Conservation (phyloP, 129 eudicot genomes). For the Sambucus nigra region DNA sequence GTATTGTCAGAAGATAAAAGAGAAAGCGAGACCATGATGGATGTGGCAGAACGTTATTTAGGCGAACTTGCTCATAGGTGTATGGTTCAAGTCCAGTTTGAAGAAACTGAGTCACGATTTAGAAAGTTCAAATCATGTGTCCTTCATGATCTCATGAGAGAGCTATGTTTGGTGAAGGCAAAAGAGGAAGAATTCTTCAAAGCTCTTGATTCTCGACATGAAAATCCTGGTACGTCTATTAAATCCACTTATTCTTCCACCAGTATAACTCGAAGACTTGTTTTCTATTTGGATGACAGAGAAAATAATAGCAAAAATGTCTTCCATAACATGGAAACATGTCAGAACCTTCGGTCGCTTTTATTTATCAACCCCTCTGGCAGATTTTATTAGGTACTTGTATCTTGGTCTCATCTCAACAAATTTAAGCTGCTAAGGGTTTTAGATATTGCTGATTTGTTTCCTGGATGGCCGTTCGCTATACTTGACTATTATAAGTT, state of each 20-base stretch:
- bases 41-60: conserved; percentile 10
- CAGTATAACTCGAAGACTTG: not conserved
- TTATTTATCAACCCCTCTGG: not conserved
- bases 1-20: not conserved
- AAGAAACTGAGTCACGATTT: not conserved
- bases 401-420: not conserved
- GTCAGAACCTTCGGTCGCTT: conserved; percentile 2
- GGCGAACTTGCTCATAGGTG: conserved; percentile 8
- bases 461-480: not conserved
- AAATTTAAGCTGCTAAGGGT: not conserved
- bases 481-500: not conserved
- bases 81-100: conserved; percentile 8
- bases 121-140: conserved; percentile 6
- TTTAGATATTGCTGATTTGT: not conserved
- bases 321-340: not conserved
- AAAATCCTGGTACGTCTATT: not conserved
- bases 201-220: not conserved
- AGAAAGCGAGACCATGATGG: conserved; percentile 4
- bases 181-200: conserved; percentile 11
- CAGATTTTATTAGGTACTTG: not conserved
- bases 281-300: not conserved
- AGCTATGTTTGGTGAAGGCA: conserved; percentile 6
- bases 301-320: not conserved
- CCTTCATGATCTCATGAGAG: conserved; percentile 11
- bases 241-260: not conserved